Base-by-base conservation (phyloP, 106 monocot genomes). In the Hemerocallis citrina region DNA sequence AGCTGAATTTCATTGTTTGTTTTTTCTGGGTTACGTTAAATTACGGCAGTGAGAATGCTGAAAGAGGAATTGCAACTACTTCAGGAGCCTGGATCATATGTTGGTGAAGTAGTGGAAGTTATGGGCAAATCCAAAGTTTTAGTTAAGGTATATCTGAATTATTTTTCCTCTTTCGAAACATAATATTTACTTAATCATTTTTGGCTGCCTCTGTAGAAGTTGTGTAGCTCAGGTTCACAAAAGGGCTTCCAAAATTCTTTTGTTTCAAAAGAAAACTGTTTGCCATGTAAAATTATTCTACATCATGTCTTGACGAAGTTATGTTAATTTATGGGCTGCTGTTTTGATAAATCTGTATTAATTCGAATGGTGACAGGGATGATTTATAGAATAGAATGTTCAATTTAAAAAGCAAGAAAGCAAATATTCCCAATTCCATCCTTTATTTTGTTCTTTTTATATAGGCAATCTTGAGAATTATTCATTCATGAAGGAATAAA, bases 81-180 rank as follows among this genome's bases (percentile, higher is more conserved):
- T 56, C 96, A 96, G 51, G 96, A 96, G 59, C 96, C 96, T 43
- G 96, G 96, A 31, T 96, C 96, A 24, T 96, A 96, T 74, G 96
- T 96, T 67, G 96, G 96, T 74, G 96, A 96, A 66, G 96, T 96
- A 16, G 90, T 90, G 30, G 91, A 96, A 77, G 96, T 96, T 25
- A 96, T 96, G 96, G 96, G 96, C 10, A 96, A 96, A 66, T 90
- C 90, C 37, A 96, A 96, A 74, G 96, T 96, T 57, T 49, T 96
- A 48, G 86, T 96, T 27, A 90, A 96, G 96, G 96, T 96, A 79
- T 48, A 16, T 61, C 28, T 1, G 34, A 4, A 21, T 1, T 34
- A 3, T 34, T 27, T 32, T 17, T n/a, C 42, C 5, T 23, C 34
- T 57, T 34, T 21, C 13, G 23, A 14, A 14, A 13, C 32, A 30